These are phyloP conservation scores for Tetrapisispora nanseiensis DNA, from an alignment of 805 yeast species.

Conservation along the genomic window DNA sequence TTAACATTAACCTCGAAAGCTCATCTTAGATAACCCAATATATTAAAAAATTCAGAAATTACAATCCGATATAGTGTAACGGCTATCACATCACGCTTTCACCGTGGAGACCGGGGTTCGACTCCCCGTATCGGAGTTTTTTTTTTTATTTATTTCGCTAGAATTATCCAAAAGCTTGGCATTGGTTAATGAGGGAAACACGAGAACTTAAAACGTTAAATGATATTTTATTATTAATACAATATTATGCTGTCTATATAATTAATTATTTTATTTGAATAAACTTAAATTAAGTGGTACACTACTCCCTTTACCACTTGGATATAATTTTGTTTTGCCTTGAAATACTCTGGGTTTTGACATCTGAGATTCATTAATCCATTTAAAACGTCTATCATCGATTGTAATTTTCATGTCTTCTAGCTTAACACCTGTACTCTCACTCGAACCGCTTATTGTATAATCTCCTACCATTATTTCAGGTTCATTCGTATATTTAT, in stretches of 20 bases:
- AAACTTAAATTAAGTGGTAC: slow-evolving; percentile 62
- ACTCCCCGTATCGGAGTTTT: slow-evolving; percentile 6
- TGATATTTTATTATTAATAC: neutral
- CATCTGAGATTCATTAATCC: slow-evolving; percentile 53
- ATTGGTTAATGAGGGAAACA: too few species aligned
- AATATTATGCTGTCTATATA: neutral
- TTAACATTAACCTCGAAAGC: too few species aligned
- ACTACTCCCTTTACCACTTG: slow-evolving; percentile 90
- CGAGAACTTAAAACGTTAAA: too few species aligned
- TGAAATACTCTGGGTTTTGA: slow-evolving; percentile 83
- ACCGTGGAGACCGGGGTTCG: slow-evolving; percentile 8
- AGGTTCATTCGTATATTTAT: slow-evolving; percentile 17
- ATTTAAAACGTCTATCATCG: slow-evolving; percentile 63
- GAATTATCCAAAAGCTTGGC: too few species aligned
- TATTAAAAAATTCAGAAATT: neutral
- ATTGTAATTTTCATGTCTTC: slow-evolving; percentile 35
- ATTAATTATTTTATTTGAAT: neutral
- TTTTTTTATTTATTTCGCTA: too few species aligned
- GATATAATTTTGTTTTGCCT: slow-evolving; percentile 68
- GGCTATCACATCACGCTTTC: slow-evolving; percentile 7
- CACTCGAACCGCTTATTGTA: slow-evolving; percentile 20
- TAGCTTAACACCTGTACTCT: slow-evolving; percentile 16
- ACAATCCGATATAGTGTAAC: slow-evolving; percentile 6
- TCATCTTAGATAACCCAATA: too few species aligned
- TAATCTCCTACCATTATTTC: slow-evolving; percentile 17